Percentiles rank a stretch among this genome's conserved stretches.
These are phyloP conservation scores for Penicillium aurantiogriseum DNA, from an alignment of 2,329 filamentous ascomycete species.

Conservation along the genomic window DNA sequence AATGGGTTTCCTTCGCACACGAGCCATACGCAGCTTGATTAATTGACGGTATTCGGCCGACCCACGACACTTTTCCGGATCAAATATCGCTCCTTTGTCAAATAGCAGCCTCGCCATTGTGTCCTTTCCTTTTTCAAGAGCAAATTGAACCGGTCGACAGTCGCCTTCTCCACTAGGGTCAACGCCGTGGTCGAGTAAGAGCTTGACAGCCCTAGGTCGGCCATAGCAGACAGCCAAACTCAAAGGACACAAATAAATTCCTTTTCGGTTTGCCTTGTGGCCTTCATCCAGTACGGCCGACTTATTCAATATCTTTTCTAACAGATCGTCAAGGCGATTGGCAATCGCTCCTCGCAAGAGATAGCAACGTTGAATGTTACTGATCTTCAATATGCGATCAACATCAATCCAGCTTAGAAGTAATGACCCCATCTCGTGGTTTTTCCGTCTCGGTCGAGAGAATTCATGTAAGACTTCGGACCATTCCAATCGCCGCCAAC, in stretches of 20 bases:
- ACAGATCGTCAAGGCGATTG: background rate
- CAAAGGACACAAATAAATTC: background rate
- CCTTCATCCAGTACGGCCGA: background rate
- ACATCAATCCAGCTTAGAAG: background rate
- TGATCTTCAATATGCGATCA: background rate
- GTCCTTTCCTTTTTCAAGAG: background rate
- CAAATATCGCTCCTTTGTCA: background rate
- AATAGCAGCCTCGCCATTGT: background rate
- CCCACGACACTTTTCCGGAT: background rate
- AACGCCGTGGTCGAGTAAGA: background rate
- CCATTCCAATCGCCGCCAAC: background rate
- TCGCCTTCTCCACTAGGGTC: background rate
- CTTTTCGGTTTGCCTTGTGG: background rate
- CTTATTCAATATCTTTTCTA: background rate
- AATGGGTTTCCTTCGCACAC: background rate
- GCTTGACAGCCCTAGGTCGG: background rate
- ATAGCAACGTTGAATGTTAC: background rate
- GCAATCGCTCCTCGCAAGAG: background rate
- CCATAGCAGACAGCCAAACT: background rate
- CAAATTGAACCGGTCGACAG: background rate
- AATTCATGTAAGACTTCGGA: background rate
- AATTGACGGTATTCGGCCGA: background rate
- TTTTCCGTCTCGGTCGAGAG: background rate
- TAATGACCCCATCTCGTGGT: background rate
- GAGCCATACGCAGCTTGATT: background rate